Conservation (phyloP, 1,139 yeast genomes). For the Protomyces arabidopsidicola region DNA sequence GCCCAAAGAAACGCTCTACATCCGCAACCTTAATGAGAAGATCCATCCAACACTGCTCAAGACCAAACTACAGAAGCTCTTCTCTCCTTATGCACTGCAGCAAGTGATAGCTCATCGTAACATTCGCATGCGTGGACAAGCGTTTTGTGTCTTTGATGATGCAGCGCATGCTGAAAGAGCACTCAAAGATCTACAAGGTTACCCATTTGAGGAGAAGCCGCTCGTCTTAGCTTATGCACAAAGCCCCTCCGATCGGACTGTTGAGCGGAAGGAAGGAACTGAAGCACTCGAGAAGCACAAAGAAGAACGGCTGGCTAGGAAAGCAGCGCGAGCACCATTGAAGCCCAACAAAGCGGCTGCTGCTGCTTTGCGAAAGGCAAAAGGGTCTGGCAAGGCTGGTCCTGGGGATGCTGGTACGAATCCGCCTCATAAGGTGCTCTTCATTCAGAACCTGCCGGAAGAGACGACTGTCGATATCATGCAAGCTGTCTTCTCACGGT, state of each 20-base stretch:
- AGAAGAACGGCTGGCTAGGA: conserved; percentile 26
- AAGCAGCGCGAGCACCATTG: conserved; percentile 36
- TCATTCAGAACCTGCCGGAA: conserved; percentile 61
- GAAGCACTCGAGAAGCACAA: conserved; percentile 34
- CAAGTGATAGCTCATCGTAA: conserved; percentile 58
- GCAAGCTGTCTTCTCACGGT: conserved; percentile 46
- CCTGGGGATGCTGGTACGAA: conserved; percentile 40
- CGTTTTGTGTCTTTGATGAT: conserved; percentile 63
- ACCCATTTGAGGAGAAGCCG: conserved; percentile 52
- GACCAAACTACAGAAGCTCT: conserved; percentile 44
- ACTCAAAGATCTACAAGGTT: conserved; percentile 45
- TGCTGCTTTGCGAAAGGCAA: conserved; percentile 34
- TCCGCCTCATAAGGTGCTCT: conserved; percentile 67
- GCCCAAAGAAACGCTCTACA: conserved; percentile 43
- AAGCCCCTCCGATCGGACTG: conserved; percentile 49
- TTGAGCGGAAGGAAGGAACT: conserved; percentile 36
- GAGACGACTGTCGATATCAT: conserved; percentile 45
- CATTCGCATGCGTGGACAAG: conserved; percentile 72
- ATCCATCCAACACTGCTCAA: conserved; percentile 54
- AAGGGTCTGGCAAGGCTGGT: conserved; percentile 35
- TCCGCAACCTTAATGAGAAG: conserved; percentile 69
- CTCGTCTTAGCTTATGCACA: conserved; percentile 47
- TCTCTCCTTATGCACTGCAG: conserved; percentile 50
- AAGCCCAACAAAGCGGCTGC: conserved; percentile 30
- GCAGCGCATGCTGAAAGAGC: conserved; percentile 51